Base-by-base conservation (phyloP, 1,284 basidiomycete genomes). In the Earliella scabrosa region DNA sequence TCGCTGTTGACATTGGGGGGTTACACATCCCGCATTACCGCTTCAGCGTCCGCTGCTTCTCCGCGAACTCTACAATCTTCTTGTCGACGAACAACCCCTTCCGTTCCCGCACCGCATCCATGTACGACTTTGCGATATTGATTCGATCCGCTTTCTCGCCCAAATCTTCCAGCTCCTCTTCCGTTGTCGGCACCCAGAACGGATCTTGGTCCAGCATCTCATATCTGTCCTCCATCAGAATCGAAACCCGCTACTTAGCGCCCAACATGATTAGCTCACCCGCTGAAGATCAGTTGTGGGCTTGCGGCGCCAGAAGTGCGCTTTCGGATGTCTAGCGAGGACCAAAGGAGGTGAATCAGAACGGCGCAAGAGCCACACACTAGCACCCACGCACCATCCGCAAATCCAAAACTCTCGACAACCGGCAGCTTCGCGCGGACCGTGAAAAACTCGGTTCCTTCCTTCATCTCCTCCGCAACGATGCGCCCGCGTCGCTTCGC, bases 151-250 rank as follows among this genome's bases (percentile, higher is more conserved):
- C 90, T 72, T 98, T 97, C 70, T 97, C 94, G 44, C 97, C 97
- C 8, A 99, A 79, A 71, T 98, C 97, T 74, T 99, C 97, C 39
- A 99, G 79, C 68, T 99, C 97, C 71, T 98, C 97, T 67, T 97
- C 92, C 0, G 97, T 99, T 8, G 94, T 95, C 0, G 97, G 97
- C 0, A 99, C 96, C 97, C 97, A 99, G 79, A 97, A 99, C 2
- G 97, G 97, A 77, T 99, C 95, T 64, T 89, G 85, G 73, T 95
- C 92, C 27, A 97, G 80, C 65, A 94, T 81, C 71, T 97, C 93
- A 72, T 93, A 94, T 41, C 90, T 92, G 61, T 14, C 10, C 16
- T 9, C 29, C 29, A 31, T 31, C 29, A 18, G 20, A 18, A 50
- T 56, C 38, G 60, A 43, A 44, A 45, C 40, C 45, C 23, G 52